Conservation (phyloP, 306 rosid genomes). For the Casuarina cunninghamiana region DNA sequence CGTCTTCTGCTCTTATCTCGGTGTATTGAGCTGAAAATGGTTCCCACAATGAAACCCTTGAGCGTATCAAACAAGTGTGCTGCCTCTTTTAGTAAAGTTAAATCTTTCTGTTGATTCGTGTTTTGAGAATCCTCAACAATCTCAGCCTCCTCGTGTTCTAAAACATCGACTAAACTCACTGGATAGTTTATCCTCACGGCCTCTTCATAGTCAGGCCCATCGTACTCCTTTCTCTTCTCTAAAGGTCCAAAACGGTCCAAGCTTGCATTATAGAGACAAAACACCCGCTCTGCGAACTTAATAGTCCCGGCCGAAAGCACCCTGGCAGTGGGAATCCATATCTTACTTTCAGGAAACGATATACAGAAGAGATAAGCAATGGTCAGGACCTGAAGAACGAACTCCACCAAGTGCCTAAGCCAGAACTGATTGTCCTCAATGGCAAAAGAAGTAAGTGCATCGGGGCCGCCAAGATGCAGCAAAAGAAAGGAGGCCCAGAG, state of each 20-base stretch:
- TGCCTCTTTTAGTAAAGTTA: background rate
- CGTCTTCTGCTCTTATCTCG: background rate
- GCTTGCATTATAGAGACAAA: constrained; percentile 31
- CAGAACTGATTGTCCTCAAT: constrained; percentile 39
- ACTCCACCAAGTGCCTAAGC: constrained; percentile 30
- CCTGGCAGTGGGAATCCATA: constrained; percentile 8
- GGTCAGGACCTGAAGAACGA: constrained; percentile 21
- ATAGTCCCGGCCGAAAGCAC: constrained; percentile 27
- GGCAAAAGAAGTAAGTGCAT: constrained; percentile 37
- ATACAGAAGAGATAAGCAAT: constrained; percentile 18
- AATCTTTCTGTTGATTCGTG: too few species aligned
- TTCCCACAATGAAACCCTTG: background rate
- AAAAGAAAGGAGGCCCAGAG: constrained; percentile 38
- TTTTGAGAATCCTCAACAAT: too few species aligned
- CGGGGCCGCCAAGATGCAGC: constrained; percentile 43
- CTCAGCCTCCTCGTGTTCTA: too few species aligned
- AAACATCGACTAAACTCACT: background rate
- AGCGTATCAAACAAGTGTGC: background rate
- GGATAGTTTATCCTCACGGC: constrained; percentile 1
- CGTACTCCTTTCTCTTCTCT: constrained; percentile 1
- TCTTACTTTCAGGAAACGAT: constrained; percentile 7
- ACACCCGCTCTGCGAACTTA: constrained; percentile 34
- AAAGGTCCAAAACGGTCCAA: constrained; percentile 28
- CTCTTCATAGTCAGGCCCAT: constrained; percentile 37
- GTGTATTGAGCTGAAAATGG: background rate